Evolutionary conservation across 495 filamentous ascomycete genomes (phyloP), one percentile per base, ranked within the genome.

Genomic region (Hypoxylon perforatum): DNA sequence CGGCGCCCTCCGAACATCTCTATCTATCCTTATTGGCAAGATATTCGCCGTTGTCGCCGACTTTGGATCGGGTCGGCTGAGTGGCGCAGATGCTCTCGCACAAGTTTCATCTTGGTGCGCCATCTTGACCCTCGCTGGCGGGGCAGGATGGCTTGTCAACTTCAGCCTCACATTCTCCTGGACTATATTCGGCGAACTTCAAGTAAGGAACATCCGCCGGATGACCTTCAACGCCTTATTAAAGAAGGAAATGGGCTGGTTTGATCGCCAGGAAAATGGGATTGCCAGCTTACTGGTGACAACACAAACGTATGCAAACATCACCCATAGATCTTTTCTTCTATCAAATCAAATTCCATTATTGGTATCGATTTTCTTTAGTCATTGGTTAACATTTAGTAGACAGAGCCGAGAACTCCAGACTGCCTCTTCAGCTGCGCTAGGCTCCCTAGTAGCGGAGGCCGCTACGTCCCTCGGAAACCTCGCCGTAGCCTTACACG

Each of bases 351-450:
- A 9, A 33, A 15, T 61, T 38, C n/a, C n/a, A n/a, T n/a, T n/a
- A n/a, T n/a, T n/a, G n/a, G n/a, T n/a, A n/a, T n/a, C n/a, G n/a
- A n/a, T n/a, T n/a, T n/a, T n/a, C n/a, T n/a, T n/a, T n/a, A n/a
- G n/a, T n/a, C n/a, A n/a, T n/a, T n/a, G 2, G 52, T 74, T 75
- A 51, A 68, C 50, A 39, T 46, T 7, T 10, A 38, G 35, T 46
- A 97, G 94, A 14, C 87, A 97, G 68, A 87, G 90, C 17, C 85
- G 90, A 61, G 95, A 97, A 54, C 80, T 99, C 18, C 92, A 97
- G 69, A 81, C 85, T 17, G 91, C 91, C 0, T 88, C 88, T 1
- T 93, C 93, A 0, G 88, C 92, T 61, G 90, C 90, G 0, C 76
- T 98, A 0, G 94, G 92, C 1, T 85, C 88, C 57, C 68, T 88